Percentiles rank a stretch among this genome's conserved stretches.
Conservation (phyloP, 2,329 filamentous ascomycete genomes). For the Tolypocladium sp. region DNA sequence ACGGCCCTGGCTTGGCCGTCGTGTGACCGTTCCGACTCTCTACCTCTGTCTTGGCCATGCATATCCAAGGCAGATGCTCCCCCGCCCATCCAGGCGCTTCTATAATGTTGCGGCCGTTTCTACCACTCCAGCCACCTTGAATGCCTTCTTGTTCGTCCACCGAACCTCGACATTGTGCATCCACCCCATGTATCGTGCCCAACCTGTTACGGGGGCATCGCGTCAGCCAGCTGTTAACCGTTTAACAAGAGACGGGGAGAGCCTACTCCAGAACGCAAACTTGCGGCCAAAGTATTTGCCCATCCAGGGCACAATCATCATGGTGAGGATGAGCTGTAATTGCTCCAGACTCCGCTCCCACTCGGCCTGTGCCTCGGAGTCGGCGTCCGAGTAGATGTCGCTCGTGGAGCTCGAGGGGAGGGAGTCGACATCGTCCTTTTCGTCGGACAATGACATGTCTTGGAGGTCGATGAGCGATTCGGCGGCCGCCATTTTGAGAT, state of each 20-base stretch:
- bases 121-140: constrained; percentile 54
- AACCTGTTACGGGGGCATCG: constrained; percentile 48
- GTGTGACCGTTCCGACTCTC: not conserved
- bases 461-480: constrained; percentile 42
- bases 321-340: constrained; percentile 82
- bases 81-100: not conserved
- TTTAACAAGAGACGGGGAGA: not conserved
- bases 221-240: not conserved
- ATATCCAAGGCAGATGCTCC: not conserved
- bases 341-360: constrained; percentile 95
- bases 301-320: constrained; percentile 88
- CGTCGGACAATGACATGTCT: constrained; percentile 34
- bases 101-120: constrained; percentile 49
- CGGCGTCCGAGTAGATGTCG: constrained; percentile 47
- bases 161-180: constrained; percentile 70
- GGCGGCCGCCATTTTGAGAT: constrained; percentile 22
- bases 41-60: not conserved
- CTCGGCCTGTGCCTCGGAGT: constrained; percentile 84
- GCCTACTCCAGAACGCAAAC: constrained; percentile 91
- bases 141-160: constrained; percentile 52
- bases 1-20: not conserved
- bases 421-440: constrained; percentile 53
- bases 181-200: constrained; percentile 93
- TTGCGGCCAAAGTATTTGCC: constrained; percentile 93
- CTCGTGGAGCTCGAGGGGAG: constrained; percentile 53